Evolutionary conservation across 1,139 yeast species (phyloP).

Genomic region (Kurtzmaniella quercitrusa): DNA sequence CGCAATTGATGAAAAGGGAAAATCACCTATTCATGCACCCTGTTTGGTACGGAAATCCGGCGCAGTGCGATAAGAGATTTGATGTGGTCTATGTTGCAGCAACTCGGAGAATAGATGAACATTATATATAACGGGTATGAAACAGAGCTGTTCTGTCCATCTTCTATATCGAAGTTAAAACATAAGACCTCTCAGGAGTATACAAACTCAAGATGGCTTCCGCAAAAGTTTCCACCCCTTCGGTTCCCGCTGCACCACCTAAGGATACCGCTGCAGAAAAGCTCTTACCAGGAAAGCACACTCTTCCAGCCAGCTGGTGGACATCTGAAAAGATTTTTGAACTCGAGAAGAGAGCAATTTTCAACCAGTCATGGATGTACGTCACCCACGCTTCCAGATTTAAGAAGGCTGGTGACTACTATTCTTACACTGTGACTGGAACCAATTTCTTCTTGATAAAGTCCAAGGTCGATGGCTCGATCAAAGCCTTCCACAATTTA

Average conservation of each 20-base stretch:
- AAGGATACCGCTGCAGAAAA: conserved; percentile 17
- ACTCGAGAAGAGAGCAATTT: conserved; percentile 52
- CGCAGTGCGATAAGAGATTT: background rate
- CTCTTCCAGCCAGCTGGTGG: conserved; percentile 67
- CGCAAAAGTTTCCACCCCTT: conserved; percentile 11
- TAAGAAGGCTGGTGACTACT: conserved; percentile 54
- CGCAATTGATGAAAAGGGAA: background rate
- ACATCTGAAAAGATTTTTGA: conserved; percentile 54
- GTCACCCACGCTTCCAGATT: conserved; percentile 49
- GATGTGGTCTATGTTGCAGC: background rate
- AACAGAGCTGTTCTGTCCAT: no score
- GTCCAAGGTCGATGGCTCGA: conserved; percentile 43
- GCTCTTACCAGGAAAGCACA: conserved; percentile 47
- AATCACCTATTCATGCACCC: background rate
- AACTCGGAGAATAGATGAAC: no score
- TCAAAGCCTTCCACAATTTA: conserved; percentile 59
- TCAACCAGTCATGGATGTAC: conserved; percentile 53
- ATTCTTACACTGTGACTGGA: conserved; percentile 46
- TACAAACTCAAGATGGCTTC: conserved; percentile 9
- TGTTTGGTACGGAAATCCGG: background rate
- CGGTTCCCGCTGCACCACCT: conserved; percentile 24
- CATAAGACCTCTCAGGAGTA: no score
- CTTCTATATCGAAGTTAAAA: no score
- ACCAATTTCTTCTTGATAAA: conserved; percentile 53
- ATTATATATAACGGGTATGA: background rate